Evolutionary conservation across 2,329 filamentous ascomycete species (phyloP).

Genomic region (Lachnellula subtilissima): DNA sequence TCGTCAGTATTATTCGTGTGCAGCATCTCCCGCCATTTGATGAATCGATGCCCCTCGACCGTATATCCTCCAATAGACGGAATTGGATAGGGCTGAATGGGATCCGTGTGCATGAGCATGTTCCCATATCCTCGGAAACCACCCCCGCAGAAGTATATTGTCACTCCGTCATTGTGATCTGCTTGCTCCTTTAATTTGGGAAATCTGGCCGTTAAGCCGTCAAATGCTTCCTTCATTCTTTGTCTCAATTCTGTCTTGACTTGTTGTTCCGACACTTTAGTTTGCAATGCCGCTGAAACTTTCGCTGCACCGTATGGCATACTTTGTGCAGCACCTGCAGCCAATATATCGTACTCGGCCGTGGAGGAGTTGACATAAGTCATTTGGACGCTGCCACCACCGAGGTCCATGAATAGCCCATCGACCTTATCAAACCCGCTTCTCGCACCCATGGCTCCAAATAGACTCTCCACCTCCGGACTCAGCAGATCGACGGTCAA

Average conservation of each 20-base stretch:
- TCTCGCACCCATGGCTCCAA: constrained; percentile 79
- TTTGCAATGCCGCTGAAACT: constrained; percentile 46
- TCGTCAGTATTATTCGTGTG: constrained; percentile 44
- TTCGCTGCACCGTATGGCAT: constrained; percentile 59
- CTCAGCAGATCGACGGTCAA: constrained; percentile 68
- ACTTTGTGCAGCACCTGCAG: constrained; percentile 51
- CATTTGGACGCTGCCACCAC: constrained; percentile 66
- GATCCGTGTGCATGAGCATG: constrained; percentile 75
- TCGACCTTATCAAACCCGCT: constrained; percentile 66
- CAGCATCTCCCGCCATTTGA: constrained; percentile 47
- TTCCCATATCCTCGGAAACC: constrained; percentile 90
- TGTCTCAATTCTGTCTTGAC: constrained; percentile 43
- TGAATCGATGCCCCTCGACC: constrained; percentile 58
- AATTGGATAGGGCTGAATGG: constrained; percentile 74
- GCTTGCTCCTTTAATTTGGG: constrained; percentile 46
- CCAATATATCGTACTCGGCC: constrained; percentile 45
- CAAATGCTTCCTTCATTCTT: constrained; percentile 57
- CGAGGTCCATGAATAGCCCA: constrained; percentile 81
- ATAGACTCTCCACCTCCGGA: constrained; percentile 74
- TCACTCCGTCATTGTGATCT: constrained; percentile 44
- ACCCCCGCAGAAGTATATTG: constrained; percentile 82
- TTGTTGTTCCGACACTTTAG: constrained; percentile 38
- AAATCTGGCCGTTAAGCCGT: constrained; percentile 45
- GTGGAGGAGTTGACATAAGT: constrained; percentile 52
- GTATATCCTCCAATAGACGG: constrained; percentile 76